Conservation (phyloP, 495 filamentous ascomycete genomes). For the Parachaetomium inaequale region DNA sequence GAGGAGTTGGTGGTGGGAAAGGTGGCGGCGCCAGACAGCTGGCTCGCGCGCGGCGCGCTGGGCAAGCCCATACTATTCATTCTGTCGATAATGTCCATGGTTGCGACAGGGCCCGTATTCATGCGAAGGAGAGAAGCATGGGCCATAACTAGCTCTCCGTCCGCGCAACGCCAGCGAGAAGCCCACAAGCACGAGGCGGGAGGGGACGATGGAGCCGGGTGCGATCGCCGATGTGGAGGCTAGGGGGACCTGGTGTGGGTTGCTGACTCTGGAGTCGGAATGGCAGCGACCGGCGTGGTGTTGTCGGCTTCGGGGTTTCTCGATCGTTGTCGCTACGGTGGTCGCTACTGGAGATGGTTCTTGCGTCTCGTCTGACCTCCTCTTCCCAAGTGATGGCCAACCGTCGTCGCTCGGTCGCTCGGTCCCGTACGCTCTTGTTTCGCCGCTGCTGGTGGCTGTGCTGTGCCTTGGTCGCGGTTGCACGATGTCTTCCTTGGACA, state of each 20-base stretch:
- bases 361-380: background rate
- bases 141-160: slow-evolving; percentile 46
- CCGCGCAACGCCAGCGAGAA: slow-evolving; percentile 29
- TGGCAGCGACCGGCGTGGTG: background rate
- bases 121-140: slow-evolving; percentile 50
- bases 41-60: slow-evolving; percentile 48
- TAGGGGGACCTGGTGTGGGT: background rate
- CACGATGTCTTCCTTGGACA: background rate
- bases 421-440: background rate
- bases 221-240: slow-evolving; percentile 12
- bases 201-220: slow-evolving; percentile 11
- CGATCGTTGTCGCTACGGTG: background rate
- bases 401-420: background rate
- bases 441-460: background rate
- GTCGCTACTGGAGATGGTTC: background rate
- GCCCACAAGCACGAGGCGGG: slow-evolving; percentile 20
- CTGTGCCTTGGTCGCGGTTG: background rate
- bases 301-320: background rate
- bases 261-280: background rate
- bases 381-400: background rate
- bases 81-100: slow-evolving; percentile 37
- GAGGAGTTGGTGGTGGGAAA: slow-evolving; percentile 45
- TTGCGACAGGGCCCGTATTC: slow-evolving; percentile 48
- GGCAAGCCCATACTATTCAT: slow-evolving; percentile 39
- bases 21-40: slow-evolving; percentile 51